Evolutionary conservation across 1,284 basidiomycete species (phyloP).

Genomic region (Ustanciosporium gigantosporum): DNA sequence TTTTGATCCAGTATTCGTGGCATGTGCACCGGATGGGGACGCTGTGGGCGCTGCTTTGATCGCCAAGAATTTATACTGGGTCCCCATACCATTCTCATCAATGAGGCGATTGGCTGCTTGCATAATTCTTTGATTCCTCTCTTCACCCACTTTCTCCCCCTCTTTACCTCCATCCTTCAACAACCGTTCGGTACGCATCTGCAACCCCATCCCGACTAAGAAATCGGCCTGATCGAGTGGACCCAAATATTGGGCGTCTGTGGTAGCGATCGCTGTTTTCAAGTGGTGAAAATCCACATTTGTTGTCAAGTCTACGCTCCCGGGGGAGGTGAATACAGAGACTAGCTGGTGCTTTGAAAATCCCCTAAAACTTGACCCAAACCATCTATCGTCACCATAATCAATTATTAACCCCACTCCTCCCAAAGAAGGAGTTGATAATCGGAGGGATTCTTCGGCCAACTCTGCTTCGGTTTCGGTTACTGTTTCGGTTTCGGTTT

Average conservation of each 20-base stretch:
- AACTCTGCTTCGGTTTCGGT: conserved; percentile 20
- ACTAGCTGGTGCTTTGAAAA: conserved; percentile 86
- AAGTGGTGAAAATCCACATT: conserved; percentile 95
- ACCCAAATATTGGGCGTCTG: conserved; percentile 65
- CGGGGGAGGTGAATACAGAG: conserved; percentile 81
- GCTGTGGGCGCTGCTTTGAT: conserved; percentile 32
- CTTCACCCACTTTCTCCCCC: conserved; percentile 65
- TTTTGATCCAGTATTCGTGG: too few relatives aligned
- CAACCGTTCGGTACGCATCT: conserved; percentile 68
- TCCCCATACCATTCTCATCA: conserved; percentile 67
- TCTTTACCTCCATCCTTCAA: conserved; percentile 65
- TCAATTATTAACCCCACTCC: conserved; percentile 86
- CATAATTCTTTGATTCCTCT: conserved; percentile 63
- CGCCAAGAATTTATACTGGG: conserved; percentile 67
- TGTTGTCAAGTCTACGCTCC: conserved; percentile 86
- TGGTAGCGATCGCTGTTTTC: conserved; percentile 70
- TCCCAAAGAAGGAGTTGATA: conserved; percentile 61
- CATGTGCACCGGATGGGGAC: too few relatives aligned
- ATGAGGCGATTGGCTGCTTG: conserved; percentile 65
- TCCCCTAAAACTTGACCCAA: conserved; percentile 81
- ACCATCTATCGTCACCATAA: conserved; percentile 78
- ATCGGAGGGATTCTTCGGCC: conserved; percentile 10
- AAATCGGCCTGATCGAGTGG: conserved; percentile 74
- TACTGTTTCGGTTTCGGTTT: not conserved
- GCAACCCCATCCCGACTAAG: conserved; percentile 68